phyloP scores from a whole-genome alignment of 495 filamentous ascomycete genomes.

The Aspergillus homomorphus region DNA sequence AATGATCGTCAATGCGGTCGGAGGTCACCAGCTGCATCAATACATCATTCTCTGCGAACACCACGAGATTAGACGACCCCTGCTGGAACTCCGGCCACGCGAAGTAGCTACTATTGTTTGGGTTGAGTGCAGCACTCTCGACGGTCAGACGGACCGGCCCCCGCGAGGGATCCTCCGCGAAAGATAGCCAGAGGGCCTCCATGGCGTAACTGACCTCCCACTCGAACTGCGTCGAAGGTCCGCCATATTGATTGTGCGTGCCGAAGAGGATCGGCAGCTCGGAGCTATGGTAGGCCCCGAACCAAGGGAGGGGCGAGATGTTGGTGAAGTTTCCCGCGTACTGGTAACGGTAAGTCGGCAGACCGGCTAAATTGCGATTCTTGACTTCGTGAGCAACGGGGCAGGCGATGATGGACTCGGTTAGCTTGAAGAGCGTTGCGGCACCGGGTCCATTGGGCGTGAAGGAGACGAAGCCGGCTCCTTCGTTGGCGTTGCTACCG shows the following conservation, averaged over 20 bases:
- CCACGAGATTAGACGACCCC: neutral
- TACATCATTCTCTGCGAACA: neutral
- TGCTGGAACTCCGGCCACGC: neutral
- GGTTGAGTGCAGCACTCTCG: neutral
- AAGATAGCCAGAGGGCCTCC: constrained; percentile 1
- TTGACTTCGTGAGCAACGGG: constrained; percentile 15
- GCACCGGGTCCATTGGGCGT: constrained; percentile 14
- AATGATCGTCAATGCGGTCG: neutral
- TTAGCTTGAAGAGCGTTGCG: constrained; percentile 1
- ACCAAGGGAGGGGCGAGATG: constrained; percentile 9
- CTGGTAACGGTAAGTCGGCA: constrained; percentile 9
- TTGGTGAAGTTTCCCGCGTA: constrained; percentile 10
- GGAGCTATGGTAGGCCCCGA: constrained; percentile 7
- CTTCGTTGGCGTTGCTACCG: constrained; percentile 19
- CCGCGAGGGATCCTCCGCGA: neutral
- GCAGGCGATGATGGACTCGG: constrained; percentile 14
- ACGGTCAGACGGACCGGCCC: neutral
- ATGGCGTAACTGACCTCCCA: constrained; percentile 19
- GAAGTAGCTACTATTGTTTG: neutral
- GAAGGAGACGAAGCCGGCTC: constrained; percentile 18
- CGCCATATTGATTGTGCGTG: constrained; percentile 8
- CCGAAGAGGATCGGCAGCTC: constrained; percentile 9
- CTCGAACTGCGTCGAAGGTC: constrained; percentile 14
- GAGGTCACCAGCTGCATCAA: neutral
- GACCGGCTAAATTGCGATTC: constrained; percentile 7